Evolutionary conservation across 2,329 filamentous ascomycete genomes (phyloP).

Genomic region (Hymenoscyphus infarciens): DNA sequence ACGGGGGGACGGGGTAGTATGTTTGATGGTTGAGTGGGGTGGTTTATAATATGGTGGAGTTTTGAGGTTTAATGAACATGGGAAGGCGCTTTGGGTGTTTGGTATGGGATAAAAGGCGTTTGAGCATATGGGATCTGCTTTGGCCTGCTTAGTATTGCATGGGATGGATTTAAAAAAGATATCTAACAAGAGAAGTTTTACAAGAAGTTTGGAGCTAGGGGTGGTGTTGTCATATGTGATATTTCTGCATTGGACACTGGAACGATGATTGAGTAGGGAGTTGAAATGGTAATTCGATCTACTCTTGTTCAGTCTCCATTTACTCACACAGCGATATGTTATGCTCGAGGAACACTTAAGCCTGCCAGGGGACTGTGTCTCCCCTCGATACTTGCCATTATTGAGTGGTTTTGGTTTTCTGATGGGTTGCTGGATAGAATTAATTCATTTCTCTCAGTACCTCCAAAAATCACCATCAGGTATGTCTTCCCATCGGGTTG

Average conservation of each 20-base stretch:
- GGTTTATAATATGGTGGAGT: background rate
- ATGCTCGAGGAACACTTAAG: no score
- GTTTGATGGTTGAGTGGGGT: background rate
- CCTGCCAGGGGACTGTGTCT: no score
- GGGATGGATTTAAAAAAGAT: background rate
- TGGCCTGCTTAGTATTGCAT: background rate
- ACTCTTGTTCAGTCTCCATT: background rate
- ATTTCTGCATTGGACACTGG: background rate
- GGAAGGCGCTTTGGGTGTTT: background rate
- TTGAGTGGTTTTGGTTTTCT: no score
- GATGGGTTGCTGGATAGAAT: no score
- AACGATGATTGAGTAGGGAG: background rate
- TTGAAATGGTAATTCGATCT: background rate
- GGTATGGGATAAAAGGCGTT: background rate
- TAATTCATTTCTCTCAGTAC: no score
- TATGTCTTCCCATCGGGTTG: no score
- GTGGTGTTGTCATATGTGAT: background rate
- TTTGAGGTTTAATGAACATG: background rate
- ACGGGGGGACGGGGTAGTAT: conserved; percentile 23
- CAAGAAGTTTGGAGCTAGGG: background rate
- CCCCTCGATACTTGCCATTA: no score
- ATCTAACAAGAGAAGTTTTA: background rate
- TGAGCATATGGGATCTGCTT: background rate
- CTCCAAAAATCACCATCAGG: no score
- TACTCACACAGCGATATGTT: no score